phyloP scores from a whole-genome alignment of 192 early-diverging fungal genomes.

The Mortierella claussenii region DNA sequence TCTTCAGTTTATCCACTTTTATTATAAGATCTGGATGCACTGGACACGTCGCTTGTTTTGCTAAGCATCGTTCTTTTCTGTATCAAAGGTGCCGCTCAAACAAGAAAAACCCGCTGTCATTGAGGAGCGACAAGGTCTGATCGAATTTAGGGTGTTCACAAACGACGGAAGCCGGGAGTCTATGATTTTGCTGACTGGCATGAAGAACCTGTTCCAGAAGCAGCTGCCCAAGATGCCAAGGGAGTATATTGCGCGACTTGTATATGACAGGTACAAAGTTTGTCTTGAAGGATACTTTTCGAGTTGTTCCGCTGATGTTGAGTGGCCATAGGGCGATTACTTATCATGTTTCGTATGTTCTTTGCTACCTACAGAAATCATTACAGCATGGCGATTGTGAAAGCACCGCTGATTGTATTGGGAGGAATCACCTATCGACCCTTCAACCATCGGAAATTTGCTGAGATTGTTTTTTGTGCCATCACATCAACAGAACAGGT shows the following conservation, averaged over 20 bases:
- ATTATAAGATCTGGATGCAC: too few species aligned
- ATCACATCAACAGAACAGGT: constrained; percentile 92
- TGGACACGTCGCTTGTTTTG: background rate
- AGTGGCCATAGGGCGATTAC: background rate
- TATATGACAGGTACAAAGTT: constrained; percentile 88
- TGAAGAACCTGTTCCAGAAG: constrained; percentile 97
- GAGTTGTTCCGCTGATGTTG: background rate
- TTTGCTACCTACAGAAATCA: constrained; percentile 72
- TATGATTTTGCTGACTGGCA: constrained; percentile 90
- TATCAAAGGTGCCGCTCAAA: constrained; percentile 32
- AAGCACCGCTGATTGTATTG: constrained; percentile 71
- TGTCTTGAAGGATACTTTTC: background rate
- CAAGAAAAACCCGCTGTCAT: constrained; percentile 71
- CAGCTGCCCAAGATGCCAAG: constrained; percentile 99
- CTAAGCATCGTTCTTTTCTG: background rate
- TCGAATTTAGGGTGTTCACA: constrained; percentile 77
- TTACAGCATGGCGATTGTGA: constrained; percentile 82
- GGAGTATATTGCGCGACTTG: constrained; percentile 96
- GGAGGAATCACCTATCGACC: constrained; percentile 97
- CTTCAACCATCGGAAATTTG: constrained; percentile 89
- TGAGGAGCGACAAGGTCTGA: constrained; percentile 73
- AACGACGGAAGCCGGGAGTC: constrained; percentile 84
- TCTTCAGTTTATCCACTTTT: too few species aligned
- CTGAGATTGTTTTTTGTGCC: constrained; percentile 99
- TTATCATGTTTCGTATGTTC: background rate